Evolutionary conservation across 371 early-diverging fungal species (phyloP), one percentile per base, ranked within the genome.

Genomic region (Thermomucor indicae-seudaticae): DNA sequence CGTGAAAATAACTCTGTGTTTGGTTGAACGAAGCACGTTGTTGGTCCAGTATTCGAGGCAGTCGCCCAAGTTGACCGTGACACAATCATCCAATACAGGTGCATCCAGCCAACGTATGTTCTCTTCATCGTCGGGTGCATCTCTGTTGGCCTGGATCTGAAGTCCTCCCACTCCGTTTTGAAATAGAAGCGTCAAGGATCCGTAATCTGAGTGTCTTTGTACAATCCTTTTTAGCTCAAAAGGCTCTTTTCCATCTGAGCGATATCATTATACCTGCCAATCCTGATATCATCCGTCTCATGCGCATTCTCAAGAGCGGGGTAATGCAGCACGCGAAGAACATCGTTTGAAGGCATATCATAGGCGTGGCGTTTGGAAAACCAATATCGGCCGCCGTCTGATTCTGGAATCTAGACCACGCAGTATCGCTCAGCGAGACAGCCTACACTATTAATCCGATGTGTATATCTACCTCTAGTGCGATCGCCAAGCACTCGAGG

Each of bases 1-100:
- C 22, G 64, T 62, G 55, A 68, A 75, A 37, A 81, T 64, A n/a
- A 86, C 85, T 0, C 87, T 78, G 47, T 84, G 85, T 52, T 65
- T 70, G 17, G 80, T 82, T 1, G 82, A 83, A 60, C 65, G 72
- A 16, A 86, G 51, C 14, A 79, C 47, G 4, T 76, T 79, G 28
- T 69, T 70, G 6, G 84, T 80, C 87, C 87, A 86, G 52, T 72
- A 79, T 49, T 80, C 79, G 17, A 87, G 47, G 27, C 80, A 70
- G 51, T 86, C 85, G 3, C 72, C 87, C 32, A 81, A 65, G 61
- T 85, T 86, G 47, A 86, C 72, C 20, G 83, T 51, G 24, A 82
- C 58, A 16, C 76, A 62, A 24, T 65, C 71, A 0, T 73, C 72
- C 38, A 78, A 55, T 1, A 77, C 72, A 6, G 78, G 75, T 11